A percentile compares a stretch with the other conserved stretches of the same genome.
Evolutionary conservation across 768 basidiomycete genomes (phyloP).

Genomic region (Leccinum obscurum): DNA sequence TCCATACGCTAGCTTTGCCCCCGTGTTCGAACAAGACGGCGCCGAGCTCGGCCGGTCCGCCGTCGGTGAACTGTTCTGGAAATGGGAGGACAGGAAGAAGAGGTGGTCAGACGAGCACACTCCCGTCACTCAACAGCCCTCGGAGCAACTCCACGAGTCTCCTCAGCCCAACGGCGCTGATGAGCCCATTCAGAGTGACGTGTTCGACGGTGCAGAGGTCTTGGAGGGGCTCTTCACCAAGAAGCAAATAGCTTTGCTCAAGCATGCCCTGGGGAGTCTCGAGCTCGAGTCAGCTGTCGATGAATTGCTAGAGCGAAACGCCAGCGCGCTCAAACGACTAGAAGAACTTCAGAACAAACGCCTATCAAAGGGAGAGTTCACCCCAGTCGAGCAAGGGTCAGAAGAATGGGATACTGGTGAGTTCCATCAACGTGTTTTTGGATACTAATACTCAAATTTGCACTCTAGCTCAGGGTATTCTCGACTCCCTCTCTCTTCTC

Average conservation of each 20-base stretch:
- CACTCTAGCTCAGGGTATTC: constrained; percentile 66
- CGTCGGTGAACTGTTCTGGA: constrained; percentile 60
- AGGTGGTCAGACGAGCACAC: constrained; percentile 27
- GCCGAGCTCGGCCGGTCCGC: constrained; percentile 62
- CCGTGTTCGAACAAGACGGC: constrained; percentile 76
- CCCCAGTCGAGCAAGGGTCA: constrained; percentile 60
- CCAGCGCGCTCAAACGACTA: constrained; percentile 59
- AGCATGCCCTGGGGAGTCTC: constrained; percentile 56
- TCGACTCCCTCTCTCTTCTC: constrained; percentile 67
- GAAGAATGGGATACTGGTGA: constrained; percentile 85
- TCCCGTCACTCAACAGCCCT: constrained; percentile 2
- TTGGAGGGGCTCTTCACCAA: constrained; percentile 57
- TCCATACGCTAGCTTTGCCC: constrained; percentile 72
- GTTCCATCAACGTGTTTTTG: constrained; percentile 23
- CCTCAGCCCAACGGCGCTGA: constrained; percentile 17
- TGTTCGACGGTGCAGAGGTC: constrained; percentile 38
- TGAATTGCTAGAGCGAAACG: constrained; percentile 66
- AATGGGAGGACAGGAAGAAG: constrained; percentile 45
- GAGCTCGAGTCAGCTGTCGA: constrained; percentile 70
- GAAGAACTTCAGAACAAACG: constrained; percentile 65
- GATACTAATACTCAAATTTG: constrained; percentile 14
- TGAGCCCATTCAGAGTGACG: constrained; percentile 2
- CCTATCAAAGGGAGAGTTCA: constrained; percentile 45
- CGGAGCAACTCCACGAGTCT: background rate
- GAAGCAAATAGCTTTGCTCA: constrained; percentile 57